A percentile compares a stretch with the other conserved stretches of the same genome.
These are phyloP conservation scores for Tolypocladium pustulatum DNA, from an alignment of 2,329 filamentous ascomycete genomes.

Conservation along the genomic window DNA sequence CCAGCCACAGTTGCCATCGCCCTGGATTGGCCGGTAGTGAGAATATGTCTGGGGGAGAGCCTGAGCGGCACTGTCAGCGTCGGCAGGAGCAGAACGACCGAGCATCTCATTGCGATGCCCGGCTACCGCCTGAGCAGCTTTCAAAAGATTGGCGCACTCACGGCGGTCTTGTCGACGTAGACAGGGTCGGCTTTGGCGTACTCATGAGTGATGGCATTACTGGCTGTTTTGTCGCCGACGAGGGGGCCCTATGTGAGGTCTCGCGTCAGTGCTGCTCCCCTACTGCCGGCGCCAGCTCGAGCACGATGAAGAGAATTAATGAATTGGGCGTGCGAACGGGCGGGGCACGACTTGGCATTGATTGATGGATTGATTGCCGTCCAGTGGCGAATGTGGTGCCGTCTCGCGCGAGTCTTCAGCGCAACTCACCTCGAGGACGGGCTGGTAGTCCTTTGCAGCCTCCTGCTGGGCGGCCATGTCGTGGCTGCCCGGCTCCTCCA, in stretches of 20 bases:
- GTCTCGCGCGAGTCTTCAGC: too few species aligned
- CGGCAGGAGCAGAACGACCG: not conserved
- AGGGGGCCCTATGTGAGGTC: conserved; percentile 57
- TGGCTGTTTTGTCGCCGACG: conserved; percentile 69
- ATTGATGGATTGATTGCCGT: not conserved
- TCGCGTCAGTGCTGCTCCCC: not conserved
- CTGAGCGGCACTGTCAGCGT: conserved; percentile 32
- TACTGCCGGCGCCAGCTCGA: not conserved
- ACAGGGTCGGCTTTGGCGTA: conserved; percentile 81
- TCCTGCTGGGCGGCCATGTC: conserved; percentile 50
- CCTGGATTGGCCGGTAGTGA: conserved; percentile 76
- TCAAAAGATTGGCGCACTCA: conserved; percentile 34
- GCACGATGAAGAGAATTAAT: too few species aligned
- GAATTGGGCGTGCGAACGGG: not conserved
- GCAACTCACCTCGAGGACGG: conserved; percentile 40
- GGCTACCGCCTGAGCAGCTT: not conserved
- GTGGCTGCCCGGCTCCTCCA: conserved; percentile 24
- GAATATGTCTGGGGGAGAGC: conserved; percentile 74
- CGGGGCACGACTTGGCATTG: not conserved
- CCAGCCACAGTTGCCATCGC: conserved; percentile 96
- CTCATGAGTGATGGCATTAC: conserved; percentile 67
- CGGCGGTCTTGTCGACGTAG: conserved; percentile 79
- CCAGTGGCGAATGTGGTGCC: not conserved
- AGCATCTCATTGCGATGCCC: not conserved
- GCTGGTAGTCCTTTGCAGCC: conserved; percentile 48